These are phyloP conservation scores for Pleurozium schreberi DNA, from an alignment of 225 moss, liverwort and hornwort species.

Conservation along the genomic window DNA sequence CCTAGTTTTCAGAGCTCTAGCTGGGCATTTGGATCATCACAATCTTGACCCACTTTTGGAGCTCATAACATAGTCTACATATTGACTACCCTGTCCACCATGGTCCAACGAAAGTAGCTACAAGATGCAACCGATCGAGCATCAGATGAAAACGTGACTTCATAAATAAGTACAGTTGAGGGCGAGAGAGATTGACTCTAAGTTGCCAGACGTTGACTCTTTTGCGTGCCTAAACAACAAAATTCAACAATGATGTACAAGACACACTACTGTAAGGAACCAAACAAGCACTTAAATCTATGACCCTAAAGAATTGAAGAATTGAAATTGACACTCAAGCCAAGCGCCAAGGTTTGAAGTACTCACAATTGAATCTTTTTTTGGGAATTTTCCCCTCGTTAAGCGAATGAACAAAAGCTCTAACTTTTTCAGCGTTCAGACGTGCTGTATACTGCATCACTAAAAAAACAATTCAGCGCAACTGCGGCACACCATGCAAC, in stretches of 20 bases:
- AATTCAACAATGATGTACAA: neutral
- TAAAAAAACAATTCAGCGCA: neutral
- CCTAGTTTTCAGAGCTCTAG: neutral
- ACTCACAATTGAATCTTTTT: slow-evolving; percentile 85
- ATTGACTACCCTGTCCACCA: neutral
- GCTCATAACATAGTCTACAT: neutral
- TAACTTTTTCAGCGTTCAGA: slow-evolving; percentile 87
- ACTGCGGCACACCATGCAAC: neutral
- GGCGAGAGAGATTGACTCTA: neutral
- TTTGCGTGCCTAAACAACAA: neutral
- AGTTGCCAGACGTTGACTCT: neutral
- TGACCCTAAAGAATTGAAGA: neutral
- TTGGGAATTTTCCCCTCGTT: slow-evolving; percentile 77
- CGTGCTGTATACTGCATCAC: slow-evolving; percentile 72
- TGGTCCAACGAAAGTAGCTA: neutral
- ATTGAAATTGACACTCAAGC: no score
- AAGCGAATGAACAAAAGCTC: slow-evolving; percentile 57
- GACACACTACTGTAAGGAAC: neutral
- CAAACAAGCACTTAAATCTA: neutral
- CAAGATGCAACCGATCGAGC: neutral
- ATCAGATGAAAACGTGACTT: neutral
- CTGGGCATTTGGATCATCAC: neutral
- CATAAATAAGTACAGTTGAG: neutral
- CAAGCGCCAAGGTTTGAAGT: neutral
- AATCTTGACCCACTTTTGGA: neutral